Evolutionary conservation across 164 flowering plant genomes (phyloP).

Genomic region (Aristolochia contorta): DNA sequence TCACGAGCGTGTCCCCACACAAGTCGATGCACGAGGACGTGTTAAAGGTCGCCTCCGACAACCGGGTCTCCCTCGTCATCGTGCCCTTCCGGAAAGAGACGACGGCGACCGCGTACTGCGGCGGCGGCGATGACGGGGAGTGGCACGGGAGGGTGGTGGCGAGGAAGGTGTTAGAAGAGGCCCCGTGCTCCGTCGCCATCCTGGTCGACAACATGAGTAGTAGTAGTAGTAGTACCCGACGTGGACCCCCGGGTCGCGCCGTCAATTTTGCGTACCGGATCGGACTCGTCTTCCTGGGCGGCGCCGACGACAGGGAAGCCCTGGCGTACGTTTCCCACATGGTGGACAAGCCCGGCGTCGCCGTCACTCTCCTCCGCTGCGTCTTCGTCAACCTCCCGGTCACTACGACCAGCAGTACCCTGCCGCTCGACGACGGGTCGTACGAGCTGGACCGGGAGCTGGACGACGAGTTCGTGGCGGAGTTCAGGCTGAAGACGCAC

Average conservation of each 20-base stretch:
- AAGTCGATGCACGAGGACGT: conserved; percentile 8
- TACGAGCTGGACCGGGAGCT: conserved; percentile 4
- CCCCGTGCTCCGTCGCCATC: conserved; percentile 59
- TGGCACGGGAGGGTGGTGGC: not conserved
- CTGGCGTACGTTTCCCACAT: conserved; percentile 47
- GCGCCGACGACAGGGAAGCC: conserved; percentile 74
- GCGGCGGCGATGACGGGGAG: not conserved
- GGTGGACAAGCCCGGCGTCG: conserved; percentile 54
- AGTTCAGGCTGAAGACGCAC: not conserved
- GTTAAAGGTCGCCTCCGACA: not conserved
- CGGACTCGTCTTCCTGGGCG: conserved; percentile 66
- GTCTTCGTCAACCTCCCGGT: conserved; percentile 4
- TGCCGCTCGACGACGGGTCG: too few species aligned
- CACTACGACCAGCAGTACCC: not conserved
- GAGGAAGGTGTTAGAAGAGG: not conserved
- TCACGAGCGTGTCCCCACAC: conserved; percentile 36
- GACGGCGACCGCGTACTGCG: too few species aligned
- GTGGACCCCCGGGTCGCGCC: too few species aligned
- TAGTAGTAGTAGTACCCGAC: too few species aligned
- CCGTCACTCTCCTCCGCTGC: conserved; percentile 53
- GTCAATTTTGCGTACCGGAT: conserved; percentile 20
- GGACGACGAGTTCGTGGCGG: conserved; percentile 1
- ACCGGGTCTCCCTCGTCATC: not conserved
- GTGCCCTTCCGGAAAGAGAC: conserved; percentile 24
- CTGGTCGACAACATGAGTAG: conserved; percentile 35